Evolutionary conservation across 2,329 filamentous ascomycete genomes (phyloP).

Genomic region (Nectriaceae sp.): DNA sequence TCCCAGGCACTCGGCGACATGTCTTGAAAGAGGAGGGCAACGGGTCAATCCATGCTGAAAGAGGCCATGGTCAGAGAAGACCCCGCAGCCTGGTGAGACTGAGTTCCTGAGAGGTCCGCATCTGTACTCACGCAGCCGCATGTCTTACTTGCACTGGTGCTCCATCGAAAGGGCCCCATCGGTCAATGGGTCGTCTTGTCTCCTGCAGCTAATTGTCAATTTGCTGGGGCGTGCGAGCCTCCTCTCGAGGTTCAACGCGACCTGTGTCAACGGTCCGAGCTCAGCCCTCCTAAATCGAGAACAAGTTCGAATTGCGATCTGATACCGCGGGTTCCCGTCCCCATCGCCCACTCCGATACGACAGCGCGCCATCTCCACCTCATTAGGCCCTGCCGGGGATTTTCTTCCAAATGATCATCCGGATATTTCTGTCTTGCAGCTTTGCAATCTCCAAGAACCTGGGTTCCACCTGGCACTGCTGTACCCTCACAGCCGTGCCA

Average conservation of each 20-base stretch:
- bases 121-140: neutral
- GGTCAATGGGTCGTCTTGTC: neutral
- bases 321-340: neutral
- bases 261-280: neutral
- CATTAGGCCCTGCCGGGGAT: neutral
- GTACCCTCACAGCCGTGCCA: no score
- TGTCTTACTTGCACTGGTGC: neutral
- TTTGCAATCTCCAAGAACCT: slow-evolving; percentile 5
- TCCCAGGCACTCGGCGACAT: neutral
- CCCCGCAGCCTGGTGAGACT: no score
- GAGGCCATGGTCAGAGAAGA: neutral
- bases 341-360: neutral
- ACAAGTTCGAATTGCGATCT: neutral
- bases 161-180: neutral
- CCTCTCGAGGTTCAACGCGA: neutral
- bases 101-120: neutral
- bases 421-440: slow-evolving; percentile 9
- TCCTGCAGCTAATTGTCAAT: neutral
- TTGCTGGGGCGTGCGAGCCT: neutral
- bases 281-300: no score
- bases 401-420: no score
- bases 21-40: neutral
- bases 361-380: neutral
- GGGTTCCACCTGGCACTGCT: neutral
- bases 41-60: neutral